phyloP scores from a whole-genome alignment of 1,139 yeast genomes.

The Saccharomycopsis phalli region DNA sequence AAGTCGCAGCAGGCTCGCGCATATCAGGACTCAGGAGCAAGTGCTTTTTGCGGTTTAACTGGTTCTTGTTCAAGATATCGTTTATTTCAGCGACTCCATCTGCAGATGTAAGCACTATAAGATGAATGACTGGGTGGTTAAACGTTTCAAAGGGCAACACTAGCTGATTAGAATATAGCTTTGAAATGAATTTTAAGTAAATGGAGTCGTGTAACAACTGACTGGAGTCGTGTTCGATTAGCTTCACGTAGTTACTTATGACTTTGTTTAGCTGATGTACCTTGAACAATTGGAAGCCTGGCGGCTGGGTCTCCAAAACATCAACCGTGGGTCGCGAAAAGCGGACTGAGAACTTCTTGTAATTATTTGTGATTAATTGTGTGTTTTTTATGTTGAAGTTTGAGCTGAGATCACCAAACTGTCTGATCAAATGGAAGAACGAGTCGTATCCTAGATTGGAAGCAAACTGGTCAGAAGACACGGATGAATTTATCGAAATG shows the following conservation, averaged over 20 bases:
- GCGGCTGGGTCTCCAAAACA: conserved; percentile 24
- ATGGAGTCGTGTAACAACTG: conserved; percentile 29
- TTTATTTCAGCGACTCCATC: conserved; percentile 48
- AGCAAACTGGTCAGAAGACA: conserved; percentile 37
- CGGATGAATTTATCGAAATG: conserved; percentile 46
- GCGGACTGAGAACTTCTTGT: conserved; percentile 33
- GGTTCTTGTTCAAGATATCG: conserved; percentile 36
- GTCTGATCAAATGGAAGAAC: conserved; percentile 31
- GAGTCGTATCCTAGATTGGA: conserved; percentile 32
- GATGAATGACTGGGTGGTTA: conserved; percentile 79
- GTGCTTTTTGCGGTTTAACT: conserved; percentile 16
- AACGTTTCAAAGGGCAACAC: conserved; percentile 81
- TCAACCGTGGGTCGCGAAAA: conserved; percentile 38
- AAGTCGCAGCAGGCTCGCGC: conserved; percentile 1
- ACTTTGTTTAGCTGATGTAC: conserved; percentile 25
- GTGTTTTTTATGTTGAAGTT: conserved; percentile 35
- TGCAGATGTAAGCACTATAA: conserved; percentile 50
- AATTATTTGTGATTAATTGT: conserved; percentile 27
- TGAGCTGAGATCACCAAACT: conserved; percentile 34
- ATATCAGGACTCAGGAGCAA: conserved; percentile 12
- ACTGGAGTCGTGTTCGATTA: conserved; percentile 28
- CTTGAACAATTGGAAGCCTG: conserved; percentile 9
- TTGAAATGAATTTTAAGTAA: conserved; percentile 53
- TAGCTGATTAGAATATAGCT: conserved; percentile 50
- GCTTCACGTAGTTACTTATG: conserved; percentile 23